Conservation (phyloP, 208 protist genomes). For the Leishmania aethiopica region DNA sequence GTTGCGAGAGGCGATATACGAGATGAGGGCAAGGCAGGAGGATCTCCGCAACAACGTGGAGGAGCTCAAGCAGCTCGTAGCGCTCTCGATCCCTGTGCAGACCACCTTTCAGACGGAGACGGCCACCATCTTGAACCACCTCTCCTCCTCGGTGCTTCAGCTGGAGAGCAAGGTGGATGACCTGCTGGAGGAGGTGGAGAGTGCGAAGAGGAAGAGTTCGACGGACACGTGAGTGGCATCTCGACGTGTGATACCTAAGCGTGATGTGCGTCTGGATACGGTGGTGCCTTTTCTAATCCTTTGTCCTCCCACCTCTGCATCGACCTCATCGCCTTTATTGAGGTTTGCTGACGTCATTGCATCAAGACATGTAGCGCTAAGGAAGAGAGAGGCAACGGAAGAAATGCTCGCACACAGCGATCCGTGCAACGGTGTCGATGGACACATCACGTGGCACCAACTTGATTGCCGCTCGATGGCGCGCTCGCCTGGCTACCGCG, state of each 20-base stretch:
- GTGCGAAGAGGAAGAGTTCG: not conserved
- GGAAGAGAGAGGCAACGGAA: not conserved
- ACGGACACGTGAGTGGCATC: not conserved
- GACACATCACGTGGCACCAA: not conserved
- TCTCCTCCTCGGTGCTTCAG: conserved; percentile 70
- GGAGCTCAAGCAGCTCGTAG: conserved; percentile 57
- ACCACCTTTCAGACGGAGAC: conserved; percentile 59
- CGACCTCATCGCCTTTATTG: not conserved
- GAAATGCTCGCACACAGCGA: not conserved
- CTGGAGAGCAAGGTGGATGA: conserved; percentile 81
- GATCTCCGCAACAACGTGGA: conserved; percentile 36
- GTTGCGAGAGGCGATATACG: conserved; percentile 38
- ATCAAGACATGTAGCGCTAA: not conserved
- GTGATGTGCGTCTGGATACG: not conserved
- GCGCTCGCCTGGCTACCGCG: not conserved
- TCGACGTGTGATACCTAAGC: too few species aligned
- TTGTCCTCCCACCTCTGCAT: not conserved
- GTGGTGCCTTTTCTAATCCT: too few species aligned
- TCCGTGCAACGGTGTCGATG: not conserved
- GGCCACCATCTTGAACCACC: conserved; percentile 71
- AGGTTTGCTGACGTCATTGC: not conserved
- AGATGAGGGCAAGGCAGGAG: conserved; percentile 49
- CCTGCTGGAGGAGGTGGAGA: conserved; percentile 40
- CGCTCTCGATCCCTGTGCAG: conserved; percentile 21
- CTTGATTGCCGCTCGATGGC: not conserved